These are phyloP conservation scores for Balansia obtecta DNA, from an alignment of 2,329 filamentous ascomycete genomes.

Conservation along the genomic window DNA sequence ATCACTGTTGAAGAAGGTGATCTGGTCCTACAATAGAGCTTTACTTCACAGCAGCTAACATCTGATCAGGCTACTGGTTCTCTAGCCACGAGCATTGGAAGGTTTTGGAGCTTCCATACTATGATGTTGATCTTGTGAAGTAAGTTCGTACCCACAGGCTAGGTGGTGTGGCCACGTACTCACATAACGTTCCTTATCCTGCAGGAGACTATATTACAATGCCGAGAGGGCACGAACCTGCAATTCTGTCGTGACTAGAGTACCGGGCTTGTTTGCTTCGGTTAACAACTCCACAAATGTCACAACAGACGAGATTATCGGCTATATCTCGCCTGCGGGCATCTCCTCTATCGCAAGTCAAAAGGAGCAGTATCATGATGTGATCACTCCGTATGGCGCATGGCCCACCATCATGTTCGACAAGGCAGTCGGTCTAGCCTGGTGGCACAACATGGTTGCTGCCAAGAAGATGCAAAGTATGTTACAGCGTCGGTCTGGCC, in stretches of 20 bases:
- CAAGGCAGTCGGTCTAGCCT: slow-evolving; percentile 25
- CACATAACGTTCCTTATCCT: not conserved
- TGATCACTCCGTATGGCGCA: slow-evolving; percentile 27
- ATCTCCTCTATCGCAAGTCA: slow-evolving; percentile 28
- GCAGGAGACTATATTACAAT: slow-evolving; percentile 25
- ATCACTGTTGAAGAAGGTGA: slow-evolving; percentile 28
- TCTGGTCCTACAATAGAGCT: not conserved
- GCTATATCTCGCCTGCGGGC: slow-evolving; percentile 28
- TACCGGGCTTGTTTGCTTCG: slow-evolving; percentile 28
- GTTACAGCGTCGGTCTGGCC: slow-evolving; percentile 1
- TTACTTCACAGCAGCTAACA: not conserved
- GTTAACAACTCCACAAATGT: slow-evolving; percentile 29
- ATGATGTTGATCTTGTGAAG: slow-evolving; percentile 26
- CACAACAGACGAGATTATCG: slow-evolving; percentile 21
- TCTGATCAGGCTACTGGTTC: slow-evolving; percentile 23
- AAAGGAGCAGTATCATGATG: slow-evolving; percentile 26
- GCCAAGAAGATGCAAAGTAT: slow-evolving; percentile 32
- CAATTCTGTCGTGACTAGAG: slow-evolving; percentile 24
- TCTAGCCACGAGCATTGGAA: slow-evolving; percentile 30
- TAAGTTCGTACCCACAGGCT: slow-evolving; percentile 6
- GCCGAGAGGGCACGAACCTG: slow-evolving; percentile 28
- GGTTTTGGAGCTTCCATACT: slow-evolving; percentile 28
- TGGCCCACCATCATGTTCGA: slow-evolving; percentile 26
- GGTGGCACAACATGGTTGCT: slow-evolving; percentile 29
- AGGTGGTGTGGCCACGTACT: not conserved